These are phyloP conservation scores for Rheum nobile DNA, from an alignment of 148 eudicot species.

Conservation along the genomic window DNA sequence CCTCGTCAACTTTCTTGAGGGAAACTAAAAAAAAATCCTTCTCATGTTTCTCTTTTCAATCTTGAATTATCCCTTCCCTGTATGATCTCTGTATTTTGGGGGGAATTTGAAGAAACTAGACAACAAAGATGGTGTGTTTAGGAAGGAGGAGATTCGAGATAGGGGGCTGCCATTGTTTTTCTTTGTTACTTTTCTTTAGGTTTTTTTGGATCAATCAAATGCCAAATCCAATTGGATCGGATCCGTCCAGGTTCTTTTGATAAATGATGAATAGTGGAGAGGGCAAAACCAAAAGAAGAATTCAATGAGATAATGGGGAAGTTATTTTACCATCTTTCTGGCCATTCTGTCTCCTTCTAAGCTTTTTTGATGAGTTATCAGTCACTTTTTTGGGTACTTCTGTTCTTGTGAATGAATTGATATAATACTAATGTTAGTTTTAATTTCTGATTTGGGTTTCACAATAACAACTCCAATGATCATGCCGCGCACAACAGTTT, in stretches of 20 bases:
- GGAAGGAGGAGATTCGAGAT: conserved; percentile 6
- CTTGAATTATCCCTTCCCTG: neutral
- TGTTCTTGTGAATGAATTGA: neutral
- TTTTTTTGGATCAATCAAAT: conserved; percentile 6
- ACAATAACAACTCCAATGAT: neutral
- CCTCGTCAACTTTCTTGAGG: conserved; percentile 5
- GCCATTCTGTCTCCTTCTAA: conserved; percentile 2
- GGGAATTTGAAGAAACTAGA: conserved; percentile 4
- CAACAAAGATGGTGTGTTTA: neutral
- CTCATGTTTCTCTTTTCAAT: neutral
- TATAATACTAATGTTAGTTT: neutral
- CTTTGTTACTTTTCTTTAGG: neutral
- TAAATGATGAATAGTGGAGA: neutral
- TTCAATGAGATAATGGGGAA: conserved; percentile 3
- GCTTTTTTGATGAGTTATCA: neutral
- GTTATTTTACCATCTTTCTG: conserved; percentile 5
- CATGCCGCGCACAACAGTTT: neutral
- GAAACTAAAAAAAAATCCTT: neutral
- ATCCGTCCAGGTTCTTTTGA: conserved; percentile 1
- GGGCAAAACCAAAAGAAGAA: neutral
- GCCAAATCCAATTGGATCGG: conserved; percentile 8
- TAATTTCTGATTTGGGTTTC: neutral
- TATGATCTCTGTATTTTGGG: neutral
- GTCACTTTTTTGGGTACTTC: neutral
- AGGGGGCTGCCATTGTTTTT: conserved; percentile 8